Evolutionary conservation across 78 protist species (phyloP), one percentile per base, ranked within the genome.

Genomic region (Chrysochromulina tobinii): DNA sequence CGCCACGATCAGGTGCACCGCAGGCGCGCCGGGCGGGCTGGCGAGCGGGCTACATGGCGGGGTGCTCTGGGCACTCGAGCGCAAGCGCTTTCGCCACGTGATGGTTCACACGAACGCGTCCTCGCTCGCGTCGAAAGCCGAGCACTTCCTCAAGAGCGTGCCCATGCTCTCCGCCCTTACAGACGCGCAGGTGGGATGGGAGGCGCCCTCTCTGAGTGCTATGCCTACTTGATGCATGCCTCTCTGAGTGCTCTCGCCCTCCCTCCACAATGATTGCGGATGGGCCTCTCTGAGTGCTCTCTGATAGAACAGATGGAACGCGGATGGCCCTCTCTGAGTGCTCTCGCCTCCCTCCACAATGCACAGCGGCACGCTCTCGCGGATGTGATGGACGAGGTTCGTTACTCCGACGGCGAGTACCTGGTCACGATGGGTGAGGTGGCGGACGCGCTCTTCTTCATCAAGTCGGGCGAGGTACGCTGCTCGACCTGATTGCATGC

Each of bases 1-100:
- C n/a, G 92, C 92, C 53, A 75, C 92, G 21, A 23, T 90, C 68
- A 75, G 38, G 38, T 67, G 73, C 73, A 38, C 38, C 38, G 38
- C 38, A 38, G 38, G 38, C 38, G 38, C 38, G 38, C 38, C 38
- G 38, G 38, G 38, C 38, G 38, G 38, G 38, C 38, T 38, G 38
- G 38, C 38, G 38, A 38, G 38, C 38, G 38, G 38, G 38, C 48
- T 14, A 18, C 18, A 14, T 25, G 73, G 6, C 17, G 73, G 73
- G 17, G 25, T 1, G 73, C 73, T 67, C 48, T 67, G 73, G 73
- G 73, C 73, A 38, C 73, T 67, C 73, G 73, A 23, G 23, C 73
- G 73, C 14, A 8, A 18, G 48, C 14, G 11, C 48, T 67, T 67
- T 38, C 73, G 73, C 38, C 23, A 38, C 23, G 17, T 18, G 48